Evolutionary conservation across 163 green algal species (phyloP), one percentile per base, ranked within the genome.

Genomic region (Coccomyxa subellipsoidea): DNA sequence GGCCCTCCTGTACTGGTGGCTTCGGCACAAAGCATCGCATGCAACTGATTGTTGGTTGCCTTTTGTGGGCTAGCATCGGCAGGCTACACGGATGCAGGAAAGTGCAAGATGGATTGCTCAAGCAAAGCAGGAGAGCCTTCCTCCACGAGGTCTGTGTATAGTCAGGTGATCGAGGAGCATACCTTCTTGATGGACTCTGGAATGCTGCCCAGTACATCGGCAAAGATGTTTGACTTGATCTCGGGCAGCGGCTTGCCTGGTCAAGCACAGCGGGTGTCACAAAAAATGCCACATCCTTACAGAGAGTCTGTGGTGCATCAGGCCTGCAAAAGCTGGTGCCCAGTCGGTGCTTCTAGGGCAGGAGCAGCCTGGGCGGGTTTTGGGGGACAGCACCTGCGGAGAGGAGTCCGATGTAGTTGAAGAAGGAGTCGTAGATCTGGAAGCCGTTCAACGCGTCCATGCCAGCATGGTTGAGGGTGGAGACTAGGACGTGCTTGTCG

Each of bases 391-490:
- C n/a, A 79, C 75, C 75, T 54, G 75, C 75, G 15, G 75, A 69
- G 10, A 59, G 38, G 4, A 36, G 27, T 31, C 37, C 54, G 12
- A 82, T 40, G 34, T 82, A 47, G 32, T 36, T 36, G 27, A 82
- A 54, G 54, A 82, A 76, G 54, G 78, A 54, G 54, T 66, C 12
- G 54, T 76, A 76, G 78, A 82, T 66, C 27, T 59, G 54, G 54
- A 77, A 82, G 78, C 23, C 25, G 78, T 36, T 76, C 12, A 77
- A 10, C 40, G 32, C 78, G 10, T 82, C 78, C 29, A 76, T 54
- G 78, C 78, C 78, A 36, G 78, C 78, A 15, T 82, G 78, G 54
- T 82, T 82, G 21, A 82, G 38, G 32, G 54, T 82, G 12, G 34
- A 59, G 2, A 82, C 12, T 34, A 82, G 78, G 32, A 77, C 12